Evolutionary conservation across 2,329 filamentous ascomycete species (phyloP).

Genomic region (Gliomastix tumulicola): DNA sequence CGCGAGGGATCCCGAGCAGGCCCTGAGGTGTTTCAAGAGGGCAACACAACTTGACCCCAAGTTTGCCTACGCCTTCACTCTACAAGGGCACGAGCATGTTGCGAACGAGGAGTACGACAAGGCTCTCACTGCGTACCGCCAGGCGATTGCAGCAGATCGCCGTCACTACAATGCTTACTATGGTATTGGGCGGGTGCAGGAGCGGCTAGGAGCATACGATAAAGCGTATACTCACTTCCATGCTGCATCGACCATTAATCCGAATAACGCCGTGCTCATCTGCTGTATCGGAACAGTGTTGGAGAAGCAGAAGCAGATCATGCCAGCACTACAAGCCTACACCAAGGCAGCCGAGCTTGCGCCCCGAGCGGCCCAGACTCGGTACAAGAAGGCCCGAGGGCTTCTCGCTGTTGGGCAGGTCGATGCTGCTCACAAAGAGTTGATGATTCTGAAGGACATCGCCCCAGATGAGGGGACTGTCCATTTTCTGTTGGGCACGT

Average conservation of each 20-base stretch:
- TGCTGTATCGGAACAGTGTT: slow-evolving; percentile 88
- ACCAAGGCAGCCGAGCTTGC: slow-evolving; percentile 75
- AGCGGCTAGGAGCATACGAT: slow-evolving; percentile 84
- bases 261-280: slow-evolving; percentile 85
- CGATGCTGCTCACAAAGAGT: slow-evolving; percentile 68
- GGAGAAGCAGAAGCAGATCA: slow-evolving; percentile 79
- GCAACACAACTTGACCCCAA: slow-evolving; percentile 84
- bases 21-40: slow-evolving; percentile 87
- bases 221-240: slow-evolving; percentile 90
- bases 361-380: slow-evolving; percentile 72
- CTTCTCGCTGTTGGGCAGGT: slow-evolving; percentile 69
- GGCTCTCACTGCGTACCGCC: slow-evolving; percentile 78
- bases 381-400: slow-evolving; percentile 88
- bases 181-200: slow-evolving; percentile 74
- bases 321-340: slow-evolving; percentile 74
- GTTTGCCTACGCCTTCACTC: slow-evolving; percentile 91
- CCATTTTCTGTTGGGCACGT: slow-evolving; percentile 85
- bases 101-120: slow-evolving; percentile 97
- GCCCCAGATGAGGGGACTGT: slow-evolving; percentile 94
- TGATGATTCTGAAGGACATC: slow-evolving; percentile 82
- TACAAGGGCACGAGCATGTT: slow-evolving; percentile 94
- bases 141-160: slow-evolving; percentile 76
- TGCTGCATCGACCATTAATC: slow-evolving; percentile 82
- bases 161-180: slow-evolving; percentile 99
- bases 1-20: slow-evolving; percentile 88